Conservation (phyloP, 2,329 filamentous ascomycete species). For the Ceratocystiopsis sp. region DNA sequence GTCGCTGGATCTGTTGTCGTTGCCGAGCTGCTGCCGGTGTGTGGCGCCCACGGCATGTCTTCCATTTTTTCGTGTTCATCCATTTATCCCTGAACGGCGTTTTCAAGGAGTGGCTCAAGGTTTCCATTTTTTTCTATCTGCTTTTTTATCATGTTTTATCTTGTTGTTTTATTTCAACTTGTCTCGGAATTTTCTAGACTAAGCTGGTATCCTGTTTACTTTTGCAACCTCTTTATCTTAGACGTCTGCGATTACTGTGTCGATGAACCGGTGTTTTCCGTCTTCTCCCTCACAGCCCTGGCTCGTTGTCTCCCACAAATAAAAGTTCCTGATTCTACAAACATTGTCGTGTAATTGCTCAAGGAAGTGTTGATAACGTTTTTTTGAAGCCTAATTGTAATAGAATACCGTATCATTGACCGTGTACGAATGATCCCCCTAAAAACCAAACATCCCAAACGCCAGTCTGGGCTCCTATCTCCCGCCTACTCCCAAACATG, state of each 20-base stretch:
- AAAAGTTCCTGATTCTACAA: too few relatives aligned
- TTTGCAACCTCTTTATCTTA: neutral
- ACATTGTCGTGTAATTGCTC: too few relatives aligned
- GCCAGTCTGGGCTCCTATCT: too few relatives aligned
- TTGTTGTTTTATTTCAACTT: neutral
- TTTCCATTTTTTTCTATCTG: conserved; percentile 2
- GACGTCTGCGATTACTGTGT: neutral
- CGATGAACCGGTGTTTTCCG: neutral
- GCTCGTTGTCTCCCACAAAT: neutral
- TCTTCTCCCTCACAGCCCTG: neutral
- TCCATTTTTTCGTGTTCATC: neutral
- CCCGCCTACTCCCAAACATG: too few relatives aligned
- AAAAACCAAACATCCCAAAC: too few relatives aligned
- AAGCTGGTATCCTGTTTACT: neutral
- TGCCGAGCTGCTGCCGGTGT: neutral
- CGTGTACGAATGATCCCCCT: too few relatives aligned
- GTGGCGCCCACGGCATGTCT: neutral
- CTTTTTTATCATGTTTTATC: neutral
- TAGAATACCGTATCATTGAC: too few relatives aligned
- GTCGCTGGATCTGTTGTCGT: neutral
- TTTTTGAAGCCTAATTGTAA: too few relatives aligned
- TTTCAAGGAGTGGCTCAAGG: conserved; percentile 1
- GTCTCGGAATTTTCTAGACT: neutral
- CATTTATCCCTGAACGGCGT: conserved; percentile 2
- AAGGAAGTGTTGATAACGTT: too few relatives aligned